A percentile compares a stretch with the other conserved stretches of the same genome.
phyloP scores from a whole-genome alignment of 768 basidiomycete genomes.

The Lentinus tigrinus region DNA sequence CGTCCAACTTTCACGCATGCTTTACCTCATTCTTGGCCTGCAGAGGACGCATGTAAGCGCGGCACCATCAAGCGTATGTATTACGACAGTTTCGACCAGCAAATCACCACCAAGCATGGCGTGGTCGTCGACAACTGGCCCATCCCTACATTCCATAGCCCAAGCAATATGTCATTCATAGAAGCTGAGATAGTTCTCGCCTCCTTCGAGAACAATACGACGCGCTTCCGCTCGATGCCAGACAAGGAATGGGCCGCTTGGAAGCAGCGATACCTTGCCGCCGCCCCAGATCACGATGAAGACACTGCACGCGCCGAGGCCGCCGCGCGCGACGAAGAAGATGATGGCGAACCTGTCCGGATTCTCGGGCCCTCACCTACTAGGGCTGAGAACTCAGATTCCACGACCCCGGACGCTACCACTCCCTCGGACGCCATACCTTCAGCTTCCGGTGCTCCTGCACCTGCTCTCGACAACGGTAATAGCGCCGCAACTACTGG shows the following conservation, averaged over 20 bases:
- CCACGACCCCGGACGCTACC: too few species aligned
- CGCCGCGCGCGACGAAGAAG: too few species aligned
- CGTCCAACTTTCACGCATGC: too few species aligned
- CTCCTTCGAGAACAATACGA: slow-evolving; percentile 17
- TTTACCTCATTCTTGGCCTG: background rate
- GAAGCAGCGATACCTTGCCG: background rate
- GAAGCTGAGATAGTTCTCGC: slow-evolving; percentile 15
- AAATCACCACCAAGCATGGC: slow-evolving; percentile 18
- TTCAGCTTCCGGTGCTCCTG: too few species aligned
- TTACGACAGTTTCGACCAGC: slow-evolving; percentile 20
- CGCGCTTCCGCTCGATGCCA: slow-evolving; percentile 17
- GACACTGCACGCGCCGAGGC: too few species aligned
- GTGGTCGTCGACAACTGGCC: slow-evolving; percentile 25
- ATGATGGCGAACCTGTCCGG: too few species aligned
- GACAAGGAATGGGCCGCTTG: background rate
- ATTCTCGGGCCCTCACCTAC: too few species aligned
- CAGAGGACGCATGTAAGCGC: background rate
- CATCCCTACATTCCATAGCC: slow-evolving; percentile 16
- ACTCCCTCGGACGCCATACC: too few species aligned
- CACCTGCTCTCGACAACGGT: too few species aligned
- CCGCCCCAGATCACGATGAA: too few species aligned
- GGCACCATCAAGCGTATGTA: slow-evolving; percentile 11
- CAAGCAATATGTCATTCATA: slow-evolving; percentile 11
- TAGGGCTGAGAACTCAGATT: too few species aligned
- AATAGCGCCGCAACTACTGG: too few species aligned